These are phyloP conservation scores for Auricularia heimuer DNA, from an alignment of 768 basidiomycete genomes.

Conservation along the genomic window DNA sequence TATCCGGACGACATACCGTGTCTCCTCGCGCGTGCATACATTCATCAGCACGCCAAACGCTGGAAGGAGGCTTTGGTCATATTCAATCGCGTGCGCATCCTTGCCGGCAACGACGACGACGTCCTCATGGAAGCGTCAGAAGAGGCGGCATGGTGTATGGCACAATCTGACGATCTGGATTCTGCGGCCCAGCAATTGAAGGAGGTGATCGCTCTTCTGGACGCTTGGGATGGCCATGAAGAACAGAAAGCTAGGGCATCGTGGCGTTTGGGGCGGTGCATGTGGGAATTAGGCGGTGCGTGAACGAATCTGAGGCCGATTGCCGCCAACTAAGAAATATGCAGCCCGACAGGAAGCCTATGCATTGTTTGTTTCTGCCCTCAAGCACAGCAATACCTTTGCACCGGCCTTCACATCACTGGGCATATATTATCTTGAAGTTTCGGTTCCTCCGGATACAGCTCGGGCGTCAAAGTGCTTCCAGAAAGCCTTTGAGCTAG, in stretches of 20 bases:
- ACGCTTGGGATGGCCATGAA: conserved; percentile 35
- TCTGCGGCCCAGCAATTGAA: conserved; percentile 40
- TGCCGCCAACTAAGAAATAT: background rate
- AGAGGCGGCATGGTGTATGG: conserved; percentile 78
- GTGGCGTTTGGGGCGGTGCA: conserved; percentile 75
- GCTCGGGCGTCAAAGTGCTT: conserved; percentile 89
- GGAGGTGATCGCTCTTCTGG: conserved; percentile 35
- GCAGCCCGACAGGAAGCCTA: conserved; percentile 58
- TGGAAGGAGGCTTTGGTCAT: conserved; percentile 59
- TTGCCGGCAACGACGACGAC: conserved; percentile 36
- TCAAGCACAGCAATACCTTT: conserved; percentile 65
- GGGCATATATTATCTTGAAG: conserved; percentile 78
- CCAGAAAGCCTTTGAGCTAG: conserved; percentile 96
- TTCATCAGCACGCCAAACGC: conserved; percentile 50
- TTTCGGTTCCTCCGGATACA: conserved; percentile 61
- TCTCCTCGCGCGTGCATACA: conserved; percentile 66
- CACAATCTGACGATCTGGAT: conserved; percentile 40
- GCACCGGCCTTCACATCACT: conserved; percentile 92
- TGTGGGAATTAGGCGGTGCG: conserved; percentile 66
- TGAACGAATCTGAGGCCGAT: conserved; percentile 4
- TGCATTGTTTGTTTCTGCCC: conserved; percentile 64
- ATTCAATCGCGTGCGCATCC: conserved; percentile 49
- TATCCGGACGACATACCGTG: conserved; percentile 54
- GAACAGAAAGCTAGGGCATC: conserved; percentile 66
- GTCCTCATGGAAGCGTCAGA: conserved; percentile 58